Percentiles rank a stretch among this genome's conserved stretches.
Evolutionary conservation across 805 yeast genomes (phyloP).

Genomic region (Suhomyces sp.): DNA sequence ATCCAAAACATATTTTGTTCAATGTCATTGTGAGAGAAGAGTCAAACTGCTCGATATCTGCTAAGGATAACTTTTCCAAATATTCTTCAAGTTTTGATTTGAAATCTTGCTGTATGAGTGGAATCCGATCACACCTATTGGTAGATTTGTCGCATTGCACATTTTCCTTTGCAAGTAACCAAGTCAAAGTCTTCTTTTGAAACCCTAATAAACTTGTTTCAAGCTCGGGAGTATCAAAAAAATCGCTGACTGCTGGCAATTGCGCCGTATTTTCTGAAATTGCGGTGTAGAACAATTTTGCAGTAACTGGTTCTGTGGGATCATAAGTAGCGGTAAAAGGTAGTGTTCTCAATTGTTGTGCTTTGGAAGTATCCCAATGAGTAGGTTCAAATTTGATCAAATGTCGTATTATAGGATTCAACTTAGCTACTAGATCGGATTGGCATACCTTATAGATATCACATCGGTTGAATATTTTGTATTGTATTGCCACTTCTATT

Average conservation of each 20-base stretch:
- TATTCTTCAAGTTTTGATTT: not conserved
- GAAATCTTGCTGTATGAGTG: slow-evolving; percentile 17
- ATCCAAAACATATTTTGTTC: slow-evolving; percentile 52
- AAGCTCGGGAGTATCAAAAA: slow-evolving; percentile 41
- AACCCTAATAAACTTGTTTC: slow-evolving; percentile 46
- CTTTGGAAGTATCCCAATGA: too few species aligned
- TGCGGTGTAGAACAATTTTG: slow-evolving; percentile 48
- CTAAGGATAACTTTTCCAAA: not conserved
- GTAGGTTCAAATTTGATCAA: too few species aligned
- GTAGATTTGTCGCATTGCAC: slow-evolving; percentile 31
- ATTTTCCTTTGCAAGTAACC: slow-evolving; percentile 58
- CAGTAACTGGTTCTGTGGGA: slow-evolving; percentile 16
- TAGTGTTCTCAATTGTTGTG: too few species aligned
- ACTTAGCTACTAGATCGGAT: slow-evolving; percentile 16
- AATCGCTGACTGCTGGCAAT: slow-evolving; percentile 16
- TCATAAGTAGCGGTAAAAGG: too few species aligned
- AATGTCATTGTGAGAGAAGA: slow-evolving; percentile 22
- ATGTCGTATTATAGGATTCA: slow-evolving; percentile 7
- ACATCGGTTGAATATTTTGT: slow-evolving; percentile 15
- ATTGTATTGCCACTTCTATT: slow-evolving; percentile 14
- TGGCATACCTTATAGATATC: slow-evolving; percentile 19
- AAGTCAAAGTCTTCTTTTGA: slow-evolving; percentile 53
- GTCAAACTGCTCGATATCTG: slow-evolving; percentile 10
- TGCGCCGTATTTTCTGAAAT: slow-evolving; percentile 46
- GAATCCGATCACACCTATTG: slow-evolving; percentile 19